A percentile compares a stretch with the other conserved stretches of the same genome.
These are phyloP conservation scores for Platanthera zijinensis DNA, from an alignment of 106 monocot species.

Conservation along the genomic window DNA sequence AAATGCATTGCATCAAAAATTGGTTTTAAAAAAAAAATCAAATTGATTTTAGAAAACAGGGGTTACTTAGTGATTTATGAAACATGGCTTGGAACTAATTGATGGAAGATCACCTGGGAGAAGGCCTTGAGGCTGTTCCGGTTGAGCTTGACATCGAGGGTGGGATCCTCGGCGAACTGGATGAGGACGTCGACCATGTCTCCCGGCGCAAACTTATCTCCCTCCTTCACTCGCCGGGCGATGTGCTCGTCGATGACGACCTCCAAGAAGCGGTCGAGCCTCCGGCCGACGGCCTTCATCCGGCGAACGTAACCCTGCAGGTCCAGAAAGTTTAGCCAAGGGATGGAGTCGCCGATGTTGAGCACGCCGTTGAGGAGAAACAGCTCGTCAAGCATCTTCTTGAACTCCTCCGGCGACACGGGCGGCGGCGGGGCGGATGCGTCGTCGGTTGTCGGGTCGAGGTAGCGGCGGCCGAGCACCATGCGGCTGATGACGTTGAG, in stretches of 20 bases:
- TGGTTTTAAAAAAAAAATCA: too few relatives aligned
- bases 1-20: too few relatives aligned
- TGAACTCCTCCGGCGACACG: slow-evolving; percentile 66
- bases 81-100: too few relatives aligned
- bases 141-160: slow-evolving; percentile 37
- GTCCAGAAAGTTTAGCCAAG: slow-evolving; percentile 48
- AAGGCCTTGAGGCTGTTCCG: slow-evolving; percentile 63
- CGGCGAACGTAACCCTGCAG: slow-evolving; percentile 65
- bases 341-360: slow-evolving; percentile 59
- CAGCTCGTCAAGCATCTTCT: slow-evolving; percentile 73
- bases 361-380: slow-evolving; percentile 61
- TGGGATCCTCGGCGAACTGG: slow-evolving; percentile 43
- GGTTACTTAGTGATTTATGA: too few relatives aligned
- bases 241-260: slow-evolving; percentile 74
- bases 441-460: slow-evolving; percentile 12
- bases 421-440: slow-evolving; percentile 14
- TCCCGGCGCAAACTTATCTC: slow-evolving; percentile 24
- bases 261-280: slow-evolving; percentile 64
- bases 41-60: too few relatives aligned
- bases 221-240: slow-evolving; percentile 21
- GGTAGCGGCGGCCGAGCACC: slow-evolving; percentile 68
- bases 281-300: slow-evolving; percentile 63
- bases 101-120: slow-evolving; percentile 2
- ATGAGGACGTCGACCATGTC: slow-evolving; percentile 72
- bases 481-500: slow-evolving; percentile 63